Base-by-base conservation (phyloP, 306 rosid species). In the Crotalaria pallida region DNA sequence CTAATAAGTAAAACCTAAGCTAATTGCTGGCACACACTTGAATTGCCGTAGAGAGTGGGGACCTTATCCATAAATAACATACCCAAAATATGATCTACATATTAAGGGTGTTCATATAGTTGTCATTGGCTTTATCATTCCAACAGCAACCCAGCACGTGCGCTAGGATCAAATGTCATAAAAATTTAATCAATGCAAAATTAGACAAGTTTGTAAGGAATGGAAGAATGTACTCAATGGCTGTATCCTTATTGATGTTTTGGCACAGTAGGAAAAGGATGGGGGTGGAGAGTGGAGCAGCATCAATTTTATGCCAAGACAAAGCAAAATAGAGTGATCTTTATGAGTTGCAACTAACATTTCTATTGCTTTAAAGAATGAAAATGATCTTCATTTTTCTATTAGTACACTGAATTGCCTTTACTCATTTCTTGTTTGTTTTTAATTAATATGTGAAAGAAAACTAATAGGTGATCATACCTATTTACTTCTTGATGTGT, bases 301-400 rank as follows among this genome's bases (percentile, higher is more conserved):
- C 18, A 23, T 21, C 65, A 65, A 59, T 76, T 71, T 72, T n/a
- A 33, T 29, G 67, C 45, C 47, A 79, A 53, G 65, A 55, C n/a
- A 34, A 24, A 58, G 15, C 53, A 65, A 59, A 65, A 67, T 57
- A 21, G 19, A 15, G 56, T 60, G 21, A 53, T 24, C 60, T 68
- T 81, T 86, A 79, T 83, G 82, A 81, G 68, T 69, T 74, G 59
- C 88, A 87, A 78, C 84, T 22, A 79, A 79, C 80, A 75, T 69
- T 69, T 79, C 50, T 67, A 33, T 67, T 74, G 79, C 72, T 75
- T 82, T 61, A 79, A 74, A 69, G 84, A 73, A 64, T 72, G 85
- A 86, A 77, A 89, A 79, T 58, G 86, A 79, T 79, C 81, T 19
- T 31, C 22, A 19, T 7, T 62, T 81, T 19, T 31, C 22, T 16